phyloP scores from a whole-genome alignment of 2,329 filamentous ascomycete species.

The Cordyceps fumosorosea region DNA sequence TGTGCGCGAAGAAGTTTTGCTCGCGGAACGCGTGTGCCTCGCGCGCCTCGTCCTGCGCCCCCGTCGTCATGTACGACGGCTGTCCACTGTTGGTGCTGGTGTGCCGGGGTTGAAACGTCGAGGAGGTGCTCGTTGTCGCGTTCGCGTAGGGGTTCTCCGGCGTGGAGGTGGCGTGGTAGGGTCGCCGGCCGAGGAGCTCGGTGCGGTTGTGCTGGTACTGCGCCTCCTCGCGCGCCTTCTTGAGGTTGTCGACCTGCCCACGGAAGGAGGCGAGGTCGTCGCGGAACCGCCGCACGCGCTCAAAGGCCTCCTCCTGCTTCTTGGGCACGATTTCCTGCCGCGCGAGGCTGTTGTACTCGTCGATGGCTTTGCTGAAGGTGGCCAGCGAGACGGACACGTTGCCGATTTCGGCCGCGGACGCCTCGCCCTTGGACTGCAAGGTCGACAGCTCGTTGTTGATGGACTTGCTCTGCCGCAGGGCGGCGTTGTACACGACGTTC shows the following conservation, averaged over 20 bases:
- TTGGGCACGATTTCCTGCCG: conserved; percentile 83
- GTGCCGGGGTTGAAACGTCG: conserved; percentile 36
- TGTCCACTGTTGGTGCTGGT: conserved; percentile 16
- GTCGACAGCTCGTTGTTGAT: conserved; percentile 70
- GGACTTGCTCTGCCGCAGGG: conserved; percentile 75
- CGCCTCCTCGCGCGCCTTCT: conserved; percentile 69
- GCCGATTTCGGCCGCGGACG: conserved; percentile 51
- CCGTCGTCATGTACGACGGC: conserved; percentile 33
- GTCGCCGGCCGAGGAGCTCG: conserved; percentile 79
- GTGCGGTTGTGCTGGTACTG: conserved; percentile 59
- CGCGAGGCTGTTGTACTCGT: conserved; percentile 82
- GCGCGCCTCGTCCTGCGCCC: conserved; percentile 57
- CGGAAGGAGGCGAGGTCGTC: conserved; percentile 75
- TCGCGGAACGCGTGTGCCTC: conserved; percentile 83
- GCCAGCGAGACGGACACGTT: conserved; percentile 74
- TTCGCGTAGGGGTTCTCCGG: conserved; percentile 92
- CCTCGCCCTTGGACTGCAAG: conserved; percentile 57
- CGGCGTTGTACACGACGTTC: conserved; percentile 83
- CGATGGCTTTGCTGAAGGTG: conserved; percentile 78
- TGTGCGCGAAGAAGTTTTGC: conserved; percentile 77
- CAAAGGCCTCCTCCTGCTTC: conserved; percentile 86
- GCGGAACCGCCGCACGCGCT: conserved; percentile 80
- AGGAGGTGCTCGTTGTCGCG: conserved; percentile 25
- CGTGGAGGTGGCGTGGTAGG: conserved; percentile 56
- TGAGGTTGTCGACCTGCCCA: conserved; percentile 68